These are phyloP conservation scores for Magnaporthiopsis incrustans DNA, from an alignment of 2,329 filamentous ascomycete genomes.

Conservation along the genomic window DNA sequence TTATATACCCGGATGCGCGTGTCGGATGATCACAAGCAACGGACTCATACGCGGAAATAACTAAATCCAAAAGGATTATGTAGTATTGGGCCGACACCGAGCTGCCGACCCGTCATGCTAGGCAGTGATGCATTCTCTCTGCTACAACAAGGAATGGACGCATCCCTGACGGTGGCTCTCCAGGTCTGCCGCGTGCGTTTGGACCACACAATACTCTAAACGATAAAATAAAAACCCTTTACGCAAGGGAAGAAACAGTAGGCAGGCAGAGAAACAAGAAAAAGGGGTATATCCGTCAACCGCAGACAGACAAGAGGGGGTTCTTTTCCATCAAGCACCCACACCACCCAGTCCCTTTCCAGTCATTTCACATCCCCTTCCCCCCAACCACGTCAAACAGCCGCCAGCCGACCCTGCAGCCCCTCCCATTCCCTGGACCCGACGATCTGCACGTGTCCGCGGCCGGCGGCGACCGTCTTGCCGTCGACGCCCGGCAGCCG, in stretches of 20 bases:
- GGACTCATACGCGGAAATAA: neutral
- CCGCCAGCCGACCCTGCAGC: constrained; percentile 35
- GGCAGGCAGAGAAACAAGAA: neutral
- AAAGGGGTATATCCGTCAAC: constrained; percentile 9
- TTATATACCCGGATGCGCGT: no score
- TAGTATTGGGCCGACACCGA: neutral
- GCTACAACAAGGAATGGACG: neutral
- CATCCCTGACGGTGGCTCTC: no score
- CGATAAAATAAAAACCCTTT: neutral
- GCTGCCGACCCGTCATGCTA: neutral
- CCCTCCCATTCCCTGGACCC: constrained; percentile 49
- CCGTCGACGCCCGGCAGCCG: constrained; percentile 36
- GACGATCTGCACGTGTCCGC: constrained; percentile 39
- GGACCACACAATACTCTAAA: neutral
- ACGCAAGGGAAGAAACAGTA: neutral
- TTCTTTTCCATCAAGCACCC: no score
- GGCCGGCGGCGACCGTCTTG: constrained; percentile 29
- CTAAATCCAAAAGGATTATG: neutral
- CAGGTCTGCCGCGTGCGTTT: neutral
- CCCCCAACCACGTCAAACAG: constrained; percentile 1
- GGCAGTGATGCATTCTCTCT: neutral
- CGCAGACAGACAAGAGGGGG: neutral
- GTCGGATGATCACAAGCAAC: neutral
- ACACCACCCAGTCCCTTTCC: no score
- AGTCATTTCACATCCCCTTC: neutral